These are phyloP conservation scores for Cryomyces minteri DNA, from an alignment of 495 filamentous ascomycete species.

Conservation along the genomic window DNA sequence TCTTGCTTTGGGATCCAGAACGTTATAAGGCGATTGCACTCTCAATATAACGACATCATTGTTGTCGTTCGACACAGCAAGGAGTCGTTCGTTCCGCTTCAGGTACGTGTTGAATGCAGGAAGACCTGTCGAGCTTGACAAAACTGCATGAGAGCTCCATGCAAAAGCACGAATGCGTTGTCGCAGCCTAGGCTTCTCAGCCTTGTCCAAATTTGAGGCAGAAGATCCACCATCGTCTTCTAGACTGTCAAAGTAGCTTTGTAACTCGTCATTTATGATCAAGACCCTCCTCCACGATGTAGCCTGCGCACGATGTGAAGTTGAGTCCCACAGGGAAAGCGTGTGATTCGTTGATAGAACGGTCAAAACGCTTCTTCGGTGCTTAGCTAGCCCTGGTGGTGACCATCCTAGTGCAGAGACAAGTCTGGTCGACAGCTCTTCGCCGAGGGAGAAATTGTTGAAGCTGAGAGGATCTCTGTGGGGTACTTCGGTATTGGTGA, in stretches of 20 bases:
- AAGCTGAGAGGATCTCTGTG: conserved; percentile 25
- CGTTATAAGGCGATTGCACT: conserved; percentile 12
- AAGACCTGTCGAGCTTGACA: background rate
- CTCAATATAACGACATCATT: conserved; percentile 21
- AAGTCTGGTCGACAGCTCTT: conserved; percentile 38
- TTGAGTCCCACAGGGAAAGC: conserved; percentile 13
- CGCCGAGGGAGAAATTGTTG: conserved; percentile 37
- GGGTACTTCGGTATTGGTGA: conserved; percentile 35
- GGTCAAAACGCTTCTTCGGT: conserved; percentile 37
- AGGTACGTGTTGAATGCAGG: background rate
- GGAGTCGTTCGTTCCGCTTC: conserved; percentile 14
- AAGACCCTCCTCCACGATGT: conserved; percentile 17
- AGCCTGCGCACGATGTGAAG: conserved; percentile 7
- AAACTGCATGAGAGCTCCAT: conserved; percentile 6
- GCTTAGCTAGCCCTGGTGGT: conserved; percentile 36
- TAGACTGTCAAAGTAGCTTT: conserved; percentile 3
- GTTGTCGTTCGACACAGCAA: conserved; percentile 27
- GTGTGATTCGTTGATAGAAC: conserved; percentile 38
- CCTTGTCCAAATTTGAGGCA: background rate
- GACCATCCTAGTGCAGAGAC: conserved; percentile 40
- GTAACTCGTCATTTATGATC: conserved; percentile 13
- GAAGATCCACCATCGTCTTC: background rate
- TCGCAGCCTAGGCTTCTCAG: conserved; percentile 5
- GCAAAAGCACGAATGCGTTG: conserved; percentile 14
- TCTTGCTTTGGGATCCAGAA: background rate